These are phyloP conservation scores for Vigna nakashimae DNA, from an alignment of 306 rosid genomes.

Conservation along the genomic window DNA sequence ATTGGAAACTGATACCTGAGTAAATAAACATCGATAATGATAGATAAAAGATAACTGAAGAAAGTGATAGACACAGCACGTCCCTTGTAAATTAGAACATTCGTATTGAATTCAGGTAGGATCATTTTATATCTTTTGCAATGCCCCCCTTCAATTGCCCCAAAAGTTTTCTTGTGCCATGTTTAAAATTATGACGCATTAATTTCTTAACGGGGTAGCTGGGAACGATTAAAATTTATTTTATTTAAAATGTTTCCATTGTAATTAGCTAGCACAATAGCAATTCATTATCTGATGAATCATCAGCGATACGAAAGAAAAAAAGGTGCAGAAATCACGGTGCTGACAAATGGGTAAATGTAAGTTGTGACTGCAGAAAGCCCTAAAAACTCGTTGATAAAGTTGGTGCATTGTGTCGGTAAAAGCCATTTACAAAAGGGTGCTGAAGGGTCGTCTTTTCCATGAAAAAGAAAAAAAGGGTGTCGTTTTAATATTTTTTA, in stretches of 20 bases:
- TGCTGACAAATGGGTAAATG: neutral
- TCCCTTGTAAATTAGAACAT: slow-evolving; percentile 45
- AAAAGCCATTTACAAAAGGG: too few relatives aligned
- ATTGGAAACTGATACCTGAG: slow-evolving; percentile 28
- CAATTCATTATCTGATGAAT: neutral
- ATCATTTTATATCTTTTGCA: slow-evolving; percentile 24
- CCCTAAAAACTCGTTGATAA: neutral
- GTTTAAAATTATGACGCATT: neutral
- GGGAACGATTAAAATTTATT: neutral
- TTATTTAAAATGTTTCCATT: neutral
- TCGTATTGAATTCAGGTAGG: slow-evolving; percentile 42
- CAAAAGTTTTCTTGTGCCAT: slow-evolving; percentile 10
- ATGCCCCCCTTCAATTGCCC: slow-evolving; percentile 33
- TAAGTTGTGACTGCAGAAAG: too few relatives aligned
- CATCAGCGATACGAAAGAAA: neutral
- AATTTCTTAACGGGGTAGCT: too few relatives aligned
- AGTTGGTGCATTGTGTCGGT: neutral
- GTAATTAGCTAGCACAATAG: neutral
- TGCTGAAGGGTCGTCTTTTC: too few relatives aligned
- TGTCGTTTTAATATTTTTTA: too few relatives aligned
- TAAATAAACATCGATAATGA: slow-evolving; percentile 27
- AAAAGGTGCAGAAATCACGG: slow-evolving; percentile 8
- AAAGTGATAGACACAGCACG: slow-evolving; percentile 32
- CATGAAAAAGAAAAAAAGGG: too few relatives aligned
- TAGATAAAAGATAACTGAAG: slow-evolving; percentile 27